phyloP scores from a whole-genome alignment of 2,329 filamentous ascomycete genomes.

The Zymoseptoria tritici region DNA sequence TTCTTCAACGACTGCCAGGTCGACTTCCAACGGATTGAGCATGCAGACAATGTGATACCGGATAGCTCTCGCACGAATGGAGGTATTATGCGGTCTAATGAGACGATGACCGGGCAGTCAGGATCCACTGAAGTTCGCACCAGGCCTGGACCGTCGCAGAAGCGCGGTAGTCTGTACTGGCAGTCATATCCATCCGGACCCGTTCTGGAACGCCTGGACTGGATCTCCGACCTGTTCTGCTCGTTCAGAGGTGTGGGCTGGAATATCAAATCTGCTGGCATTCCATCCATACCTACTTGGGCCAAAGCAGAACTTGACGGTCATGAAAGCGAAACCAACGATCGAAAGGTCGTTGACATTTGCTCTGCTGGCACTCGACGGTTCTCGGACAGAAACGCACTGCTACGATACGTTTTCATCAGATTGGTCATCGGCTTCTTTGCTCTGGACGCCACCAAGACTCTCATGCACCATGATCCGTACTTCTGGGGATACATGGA shows the following conservation, averaged over 20 bases:
- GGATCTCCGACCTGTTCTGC: constrained; percentile 50
- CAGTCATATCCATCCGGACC: constrained; percentile 43
- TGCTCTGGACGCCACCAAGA: constrained; percentile 61
- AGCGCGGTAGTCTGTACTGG: constrained; percentile 37
- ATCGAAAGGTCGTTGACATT: constrained; percentile 1
- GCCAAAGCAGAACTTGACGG: constrained; percentile 33
- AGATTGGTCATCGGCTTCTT: constrained; percentile 54
- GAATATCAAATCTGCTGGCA: constrained; percentile 48
- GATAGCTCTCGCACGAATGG: not conserved
- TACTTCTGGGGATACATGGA: constrained; percentile 57
- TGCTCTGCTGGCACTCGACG: constrained; percentile 32
- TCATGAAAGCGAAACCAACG: constrained; percentile 14
- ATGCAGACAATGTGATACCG: constrained; percentile 13
- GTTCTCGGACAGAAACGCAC: constrained; percentile 28
- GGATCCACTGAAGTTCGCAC: not conserved
- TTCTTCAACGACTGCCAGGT: constrained; percentile 49
- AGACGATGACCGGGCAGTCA: not conserved
- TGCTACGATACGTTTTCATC: constrained; percentile 30
- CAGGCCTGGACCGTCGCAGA: constrained; percentile 6
- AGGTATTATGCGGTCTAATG: not conserved
- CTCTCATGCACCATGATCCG: constrained; percentile 64
- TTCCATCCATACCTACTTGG: constrained; percentile 38
- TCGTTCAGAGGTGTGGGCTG: constrained; percentile 55
- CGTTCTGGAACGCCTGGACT: constrained; percentile 49
- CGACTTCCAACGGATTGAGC: constrained; percentile 51